These are phyloP conservation scores for Paraglomus occultum DNA, from an alignment of 192 early-diverging fungal genomes.

Conservation along the genomic window DNA sequence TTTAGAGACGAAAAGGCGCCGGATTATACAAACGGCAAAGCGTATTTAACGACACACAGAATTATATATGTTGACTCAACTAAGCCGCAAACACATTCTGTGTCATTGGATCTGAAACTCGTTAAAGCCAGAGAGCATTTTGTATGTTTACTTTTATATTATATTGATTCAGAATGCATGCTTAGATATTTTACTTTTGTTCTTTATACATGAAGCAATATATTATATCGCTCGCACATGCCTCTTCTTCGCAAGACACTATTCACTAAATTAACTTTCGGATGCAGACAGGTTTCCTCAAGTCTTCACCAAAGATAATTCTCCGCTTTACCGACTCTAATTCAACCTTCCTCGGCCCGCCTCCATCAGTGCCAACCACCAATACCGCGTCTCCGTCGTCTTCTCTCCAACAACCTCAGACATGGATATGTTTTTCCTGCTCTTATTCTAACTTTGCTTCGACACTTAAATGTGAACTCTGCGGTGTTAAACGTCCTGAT, in stretches of 20 bases:
- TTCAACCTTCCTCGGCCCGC: constrained; percentile 14
- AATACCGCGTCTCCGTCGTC: constrained; percentile 25
- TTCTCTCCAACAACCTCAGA: constrained; percentile 18
- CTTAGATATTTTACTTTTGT: too few relatives aligned
- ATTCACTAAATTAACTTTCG: neutral
- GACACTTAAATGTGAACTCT: constrained; percentile 51
- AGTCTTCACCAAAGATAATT: constrained; percentile 56
- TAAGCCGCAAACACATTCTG: constrained; percentile 52
- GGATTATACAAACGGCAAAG: constrained; percentile 69
- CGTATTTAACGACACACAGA: constrained; percentile 71
- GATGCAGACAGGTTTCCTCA: constrained; percentile 48
- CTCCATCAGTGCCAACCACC: constrained; percentile 9
- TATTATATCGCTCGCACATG: neutral
- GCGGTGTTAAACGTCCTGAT: constrained; percentile 50
- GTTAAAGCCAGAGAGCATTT: constrained; percentile 48
- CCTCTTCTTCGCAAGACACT: neutral
- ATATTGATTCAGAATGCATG: too few relatives aligned
- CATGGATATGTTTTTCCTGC: constrained; percentile 60
- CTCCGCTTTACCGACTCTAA: constrained; percentile 27
- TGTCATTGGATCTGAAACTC: constrained; percentile 48
- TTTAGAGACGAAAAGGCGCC: constrained; percentile 56
- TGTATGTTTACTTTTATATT: constrained; percentile 34
- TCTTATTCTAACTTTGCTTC: constrained; percentile 43
- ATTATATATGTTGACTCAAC: constrained; percentile 78
- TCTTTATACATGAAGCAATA: neutral